phyloP scores from a whole-genome alignment of 306 rosid genomes.

The Cucumis hystrix region DNA sequence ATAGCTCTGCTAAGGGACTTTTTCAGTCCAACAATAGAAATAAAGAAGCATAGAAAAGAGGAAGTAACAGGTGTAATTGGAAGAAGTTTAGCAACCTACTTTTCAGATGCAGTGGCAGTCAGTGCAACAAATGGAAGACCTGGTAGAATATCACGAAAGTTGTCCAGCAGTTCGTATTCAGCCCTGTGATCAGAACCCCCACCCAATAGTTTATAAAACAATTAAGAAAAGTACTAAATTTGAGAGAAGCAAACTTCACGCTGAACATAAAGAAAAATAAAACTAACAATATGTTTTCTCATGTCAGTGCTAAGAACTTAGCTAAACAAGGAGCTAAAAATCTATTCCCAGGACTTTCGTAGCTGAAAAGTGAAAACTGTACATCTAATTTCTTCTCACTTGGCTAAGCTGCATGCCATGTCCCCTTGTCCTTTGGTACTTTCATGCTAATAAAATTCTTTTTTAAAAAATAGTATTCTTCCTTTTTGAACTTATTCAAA shows the following conservation, averaged over 20 bases:
- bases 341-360: background rate
- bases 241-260: background rate
- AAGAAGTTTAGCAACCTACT: slow-evolving; percentile 31
- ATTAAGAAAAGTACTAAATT: background rate
- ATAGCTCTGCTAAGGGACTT: background rate
- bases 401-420: background rate
- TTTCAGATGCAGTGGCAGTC: slow-evolving; percentile 88
- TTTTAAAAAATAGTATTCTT: background rate
- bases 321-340: background rate
- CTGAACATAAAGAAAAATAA: background rate
- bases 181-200: slow-evolving; percentile 24
- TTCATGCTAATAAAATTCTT: background rate
- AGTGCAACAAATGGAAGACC: slow-evolving; percentile 81
- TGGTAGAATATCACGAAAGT: slow-evolving; percentile 47
- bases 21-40: background rate
- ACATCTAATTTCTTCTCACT: background rate
- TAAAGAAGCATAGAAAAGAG: background rate
- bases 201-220: background rate
- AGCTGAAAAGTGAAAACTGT: background rate
- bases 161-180: slow-evolving; percentile 67
- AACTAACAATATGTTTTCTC: background rate
- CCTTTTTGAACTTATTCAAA: background rate
- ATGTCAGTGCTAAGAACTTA: background rate
- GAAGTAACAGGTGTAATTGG: background rate
- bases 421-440: background rate